These are phyloP conservation scores for Corniculantispora saksenae DNA, from an alignment of 2,329 filamentous ascomycete species.

Conservation along the genomic window DNA sequence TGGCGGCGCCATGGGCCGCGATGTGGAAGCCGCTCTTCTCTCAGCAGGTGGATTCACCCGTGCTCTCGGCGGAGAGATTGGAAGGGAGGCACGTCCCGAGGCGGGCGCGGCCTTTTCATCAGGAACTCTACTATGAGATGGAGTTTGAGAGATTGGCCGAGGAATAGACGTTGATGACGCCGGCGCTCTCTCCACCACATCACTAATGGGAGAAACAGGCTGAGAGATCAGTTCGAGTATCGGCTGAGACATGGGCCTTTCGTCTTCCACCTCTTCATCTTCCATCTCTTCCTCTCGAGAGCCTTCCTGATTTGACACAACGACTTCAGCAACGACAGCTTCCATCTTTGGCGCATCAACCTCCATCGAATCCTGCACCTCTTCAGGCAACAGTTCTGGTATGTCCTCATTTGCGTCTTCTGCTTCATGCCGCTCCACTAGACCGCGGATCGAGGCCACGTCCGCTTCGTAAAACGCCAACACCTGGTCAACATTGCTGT, in stretches of 20 bases:
- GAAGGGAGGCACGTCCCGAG: too few species aligned
- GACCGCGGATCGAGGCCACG: constrained; percentile 22
- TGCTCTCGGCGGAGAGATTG: too few species aligned
- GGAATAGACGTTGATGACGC: background rate
- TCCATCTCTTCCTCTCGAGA: background rate
- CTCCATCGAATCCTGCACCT: background rate
- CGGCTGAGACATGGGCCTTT: background rate
- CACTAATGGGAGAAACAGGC: background rate
- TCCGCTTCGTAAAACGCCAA: constrained; percentile 36
- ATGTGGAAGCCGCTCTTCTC: too few species aligned
- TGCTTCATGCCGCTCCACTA: background rate
- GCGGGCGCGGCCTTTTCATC: too few species aligned
- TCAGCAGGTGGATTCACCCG: too few species aligned
- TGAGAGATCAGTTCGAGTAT: background rate
- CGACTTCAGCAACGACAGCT: background rate
- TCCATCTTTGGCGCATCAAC: background rate
- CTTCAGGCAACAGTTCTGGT: background rate
- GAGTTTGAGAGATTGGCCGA: too few species aligned
- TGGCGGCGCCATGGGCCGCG: too few species aligned
- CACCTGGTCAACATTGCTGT: constrained; percentile 36
- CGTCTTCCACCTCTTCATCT: background rate
- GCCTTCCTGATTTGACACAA: background rate
- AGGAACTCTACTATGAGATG: too few species aligned
- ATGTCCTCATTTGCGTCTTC: background rate
- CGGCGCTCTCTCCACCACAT: background rate